Base-by-base conservation (phyloP, 441 rosid species). In the Brassica balearica region DNA sequence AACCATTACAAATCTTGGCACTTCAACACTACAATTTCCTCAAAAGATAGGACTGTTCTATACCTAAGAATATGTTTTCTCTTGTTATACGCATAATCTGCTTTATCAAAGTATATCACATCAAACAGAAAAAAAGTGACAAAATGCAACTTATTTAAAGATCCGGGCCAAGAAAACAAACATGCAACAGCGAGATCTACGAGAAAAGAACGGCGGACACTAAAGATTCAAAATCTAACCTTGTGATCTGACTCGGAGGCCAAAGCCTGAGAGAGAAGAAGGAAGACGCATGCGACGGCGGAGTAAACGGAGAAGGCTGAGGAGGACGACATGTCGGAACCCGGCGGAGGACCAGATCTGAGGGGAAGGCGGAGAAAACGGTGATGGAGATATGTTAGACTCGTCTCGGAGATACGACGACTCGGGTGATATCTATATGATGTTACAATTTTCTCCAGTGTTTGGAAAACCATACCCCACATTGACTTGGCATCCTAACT, bases 221-320 rank as follows among this genome's bases (percentile, higher is more conserved):
- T 55, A 27, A 64, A 77, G 55, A 15, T 53, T 69, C 59, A n/a
- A 77, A 78, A 29, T 72, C 19, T 43, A 38, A 79, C 82, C 82
- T 79, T 79, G 59, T 79, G 82, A 68, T 79, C 78, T 34, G 82
- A 79, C 46, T 79, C 78, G 36, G 78, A 73, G n/a, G 78, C 78
- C 1, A 79, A 62, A 55, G 74, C 71, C 36, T 61, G 82, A 65
- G 77, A 65, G 14, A 72, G 64, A 68, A 74, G 65, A 55, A 79
- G 65, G 70, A 79, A 22, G 69, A 73, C 6, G 74, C 61, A 71
- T 7, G 4, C 63, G 60, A 34, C 73, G 19, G 68, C 20, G 55
- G 59, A 71, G 66, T 43, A 61, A 8, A 58, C 60, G 11, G 80
- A 62, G 56, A 77, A 29, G 65, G 74, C 23, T 43, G 77, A 78